A percentile compares a stretch with the other conserved stretches of the same genome.
These are phyloP conservation scores for Penicillium desertorum DNA, from an alignment of 495 filamentous ascomycete species.

Conservation along the genomic window DNA sequence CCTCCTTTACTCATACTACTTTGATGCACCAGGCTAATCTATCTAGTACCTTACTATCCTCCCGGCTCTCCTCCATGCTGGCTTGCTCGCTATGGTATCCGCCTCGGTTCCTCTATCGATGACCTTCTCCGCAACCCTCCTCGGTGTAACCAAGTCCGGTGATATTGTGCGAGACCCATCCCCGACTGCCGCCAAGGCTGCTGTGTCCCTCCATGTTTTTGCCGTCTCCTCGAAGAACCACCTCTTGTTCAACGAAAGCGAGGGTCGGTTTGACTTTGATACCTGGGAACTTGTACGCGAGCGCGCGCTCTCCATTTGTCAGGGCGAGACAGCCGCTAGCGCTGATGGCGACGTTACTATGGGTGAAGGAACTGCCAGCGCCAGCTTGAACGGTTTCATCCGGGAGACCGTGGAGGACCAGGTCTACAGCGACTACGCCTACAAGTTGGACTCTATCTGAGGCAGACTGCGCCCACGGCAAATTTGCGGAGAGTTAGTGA, in stretches of 20 bases:
- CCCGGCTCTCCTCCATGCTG: slow-evolving; percentile 71
- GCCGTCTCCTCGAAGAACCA: slow-evolving; percentile 74
- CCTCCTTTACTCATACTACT: not conserved
- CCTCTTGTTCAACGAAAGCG: slow-evolving; percentile 75
- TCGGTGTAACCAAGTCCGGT: slow-evolving; percentile 57
- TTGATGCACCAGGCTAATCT: slow-evolving; percentile 13
- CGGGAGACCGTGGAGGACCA: slow-evolving; percentile 60
- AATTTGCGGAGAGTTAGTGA: not conserved
- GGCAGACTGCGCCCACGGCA: not conserved
- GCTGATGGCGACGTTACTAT: slow-evolving; percentile 49
- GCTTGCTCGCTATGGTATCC: slow-evolving; percentile 70
- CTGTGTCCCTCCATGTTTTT: slow-evolving; percentile 71
- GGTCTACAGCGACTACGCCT: slow-evolving; percentile 39
- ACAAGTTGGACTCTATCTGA: slow-evolving; percentile 45
- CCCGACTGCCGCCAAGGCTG: slow-evolving; percentile 52
- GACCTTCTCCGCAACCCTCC: slow-evolving; percentile 61
- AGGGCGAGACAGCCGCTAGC: slow-evolving; percentile 34
- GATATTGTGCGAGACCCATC: slow-evolving; percentile 57
- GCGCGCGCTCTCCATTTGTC: slow-evolving; percentile 63
- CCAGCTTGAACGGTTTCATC: slow-evolving; percentile 58
- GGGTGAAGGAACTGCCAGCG: slow-evolving; percentile 33
- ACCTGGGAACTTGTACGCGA: slow-evolving; percentile 74
- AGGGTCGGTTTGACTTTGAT: slow-evolving; percentile 72
- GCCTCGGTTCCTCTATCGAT: slow-evolving; percentile 72
- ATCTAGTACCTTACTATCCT: slow-evolving; percentile 69